Base-by-base conservation (phyloP, 352 stramenopile species). In the Aphanomyces cochlioides region DNA sequence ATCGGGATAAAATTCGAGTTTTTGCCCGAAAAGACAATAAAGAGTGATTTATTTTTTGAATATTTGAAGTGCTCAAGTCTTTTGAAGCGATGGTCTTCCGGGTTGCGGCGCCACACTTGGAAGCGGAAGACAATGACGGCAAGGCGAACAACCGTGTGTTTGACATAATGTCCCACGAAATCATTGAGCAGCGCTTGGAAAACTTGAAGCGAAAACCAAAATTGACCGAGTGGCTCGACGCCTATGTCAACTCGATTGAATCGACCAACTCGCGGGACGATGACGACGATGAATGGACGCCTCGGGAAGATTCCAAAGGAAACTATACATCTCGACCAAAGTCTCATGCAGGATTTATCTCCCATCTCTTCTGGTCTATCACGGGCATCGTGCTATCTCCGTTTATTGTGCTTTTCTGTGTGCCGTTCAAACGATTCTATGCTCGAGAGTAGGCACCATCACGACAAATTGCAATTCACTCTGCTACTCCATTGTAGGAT, bases 151-250 rank as follows among this genome's bases (percentile, higher is more conserved):
- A 47, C 19, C 60, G 19, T 13, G 21, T 8, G n/a, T 67, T 67
- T 56, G 84, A 92, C 72, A 74, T 94, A 68, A 73, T 78, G 45
- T 91, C 87, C 61, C 84, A 86, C 60, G 87, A 94, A 59, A 88
- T 89, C 74, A 94, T 94, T 41, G 85, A 90, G 58, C 80, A 94
- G 73, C 84, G 87, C 15, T 76, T 94, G 61, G 87, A 94, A 69
- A 94, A 94, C 78, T 82, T 94, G 74, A 94, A 94, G 76, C 79
- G 84, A 50, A 83, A 80, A 45, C 82, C 77, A 7, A 81, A 77
- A 34, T 91, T 81, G 81, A 67, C 48, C 21, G 56, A 82, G 60
- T 94, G 78, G 53, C 72, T 94, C 54, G 84, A 94, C 72, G 76
- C 90, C 56, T 94, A 92, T 72, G 87, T 94, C 45, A 53, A 79